Percentiles rank a stretch among this genome's conserved stretches.
These are phyloP conservation scores for Ilyonectria sp. DNA, from an alignment of 2,329 filamentous ascomycete species.

Conservation along the genomic window DNA sequence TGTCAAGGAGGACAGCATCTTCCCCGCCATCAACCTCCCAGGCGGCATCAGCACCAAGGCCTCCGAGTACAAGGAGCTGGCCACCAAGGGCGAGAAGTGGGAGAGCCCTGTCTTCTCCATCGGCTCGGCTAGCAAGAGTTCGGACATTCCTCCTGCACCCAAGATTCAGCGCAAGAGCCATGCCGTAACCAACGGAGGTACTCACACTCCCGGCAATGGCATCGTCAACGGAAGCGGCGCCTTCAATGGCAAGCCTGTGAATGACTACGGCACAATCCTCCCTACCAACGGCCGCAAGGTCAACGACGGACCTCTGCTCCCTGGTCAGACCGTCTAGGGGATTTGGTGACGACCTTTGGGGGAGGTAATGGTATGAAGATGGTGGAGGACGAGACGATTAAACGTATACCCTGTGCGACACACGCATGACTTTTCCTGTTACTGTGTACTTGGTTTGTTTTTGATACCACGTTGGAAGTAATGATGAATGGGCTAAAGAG, in stretches of 20 bases:
- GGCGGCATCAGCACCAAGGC: conserved; percentile 91
- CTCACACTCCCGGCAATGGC: conserved; percentile 35
- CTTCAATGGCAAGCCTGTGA: conserved; percentile 28
- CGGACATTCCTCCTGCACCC: conserved; percentile 76
- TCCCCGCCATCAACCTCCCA: conserved; percentile 88
- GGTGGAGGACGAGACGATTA: conserved; percentile 9
- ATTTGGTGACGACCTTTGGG: neutral
- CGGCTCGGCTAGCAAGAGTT: conserved; percentile 81
- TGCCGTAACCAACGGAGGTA: conserved; percentile 37
- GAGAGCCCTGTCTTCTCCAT: conserved; percentile 94
- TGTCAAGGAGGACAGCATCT: conserved; percentile 87
- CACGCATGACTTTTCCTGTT: conserved; percentile 37
- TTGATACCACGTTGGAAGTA: conserved; percentile 33
- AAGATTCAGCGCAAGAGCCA: conserved; percentile 64
- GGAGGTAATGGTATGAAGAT: neutral
- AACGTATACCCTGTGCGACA: conserved; percentile 46
- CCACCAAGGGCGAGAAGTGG: conserved; percentile 92
- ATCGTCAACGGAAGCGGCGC: conserved; percentile 39
- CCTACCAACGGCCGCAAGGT: conserved; percentile 35
- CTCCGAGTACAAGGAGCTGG: conserved; percentile 91
- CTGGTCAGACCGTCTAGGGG: conserved; percentile 41
- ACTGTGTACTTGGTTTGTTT: conserved; percentile 30
- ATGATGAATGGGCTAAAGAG: conserved; percentile 32
- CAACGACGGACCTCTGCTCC: conserved; percentile 36
- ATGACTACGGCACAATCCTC: conserved; percentile 33